Conservation (phyloP, 495 filamentous ascomycete genomes). For the Xylaria bambusicola region DNA sequence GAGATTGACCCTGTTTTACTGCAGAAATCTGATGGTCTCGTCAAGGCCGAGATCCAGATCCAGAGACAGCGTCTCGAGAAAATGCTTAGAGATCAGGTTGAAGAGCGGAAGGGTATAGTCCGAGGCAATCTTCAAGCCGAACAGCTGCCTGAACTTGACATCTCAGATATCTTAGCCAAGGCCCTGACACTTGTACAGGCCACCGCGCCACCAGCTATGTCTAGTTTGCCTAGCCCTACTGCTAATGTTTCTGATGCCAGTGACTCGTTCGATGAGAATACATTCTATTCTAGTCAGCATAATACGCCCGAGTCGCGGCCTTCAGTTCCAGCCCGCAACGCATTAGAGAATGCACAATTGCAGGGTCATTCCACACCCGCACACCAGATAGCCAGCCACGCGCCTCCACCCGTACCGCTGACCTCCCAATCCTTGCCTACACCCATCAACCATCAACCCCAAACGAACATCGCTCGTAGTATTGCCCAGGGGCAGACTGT, state of each 20-base stretch:
- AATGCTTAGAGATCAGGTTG: conserved; percentile 70
- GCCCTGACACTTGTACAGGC: conserved; percentile 67
- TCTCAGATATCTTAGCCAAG: conserved; percentile 70
- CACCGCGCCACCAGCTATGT: conserved; percentile 44
- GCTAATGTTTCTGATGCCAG: conserved; percentile 61
- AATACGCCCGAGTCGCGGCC: conserved; percentile 50
- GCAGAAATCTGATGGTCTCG: conserved; percentile 80
- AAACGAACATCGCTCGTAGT: conserved; percentile 5
- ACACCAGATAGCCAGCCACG: conserved; percentile 13
- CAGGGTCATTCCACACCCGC: conserved; percentile 25
- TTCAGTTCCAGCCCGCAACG: conserved; percentile 42
- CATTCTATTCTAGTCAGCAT: conserved; percentile 87
- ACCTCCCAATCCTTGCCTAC: conserved; percentile 16
- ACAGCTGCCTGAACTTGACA: conserved; percentile 68
- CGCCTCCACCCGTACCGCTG: conserved; percentile 12
- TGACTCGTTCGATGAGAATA: conserved; percentile 88
- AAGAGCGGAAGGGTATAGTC: conserved; percentile 59
- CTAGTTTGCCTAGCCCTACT: conserved; percentile 51
- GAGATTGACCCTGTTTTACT: conserved; percentile 75
- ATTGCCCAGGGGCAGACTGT: not conserved
- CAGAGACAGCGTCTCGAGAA: conserved; percentile 81
- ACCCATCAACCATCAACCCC: conserved; percentile 11
- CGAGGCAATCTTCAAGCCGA: conserved; percentile 62
- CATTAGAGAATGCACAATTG: conserved; percentile 48
- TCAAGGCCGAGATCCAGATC: conserved; percentile 78